Conservation (phyloP, 495 filamentous ascomycete genomes). For the Pyrenopolyporus hunteri region DNA sequence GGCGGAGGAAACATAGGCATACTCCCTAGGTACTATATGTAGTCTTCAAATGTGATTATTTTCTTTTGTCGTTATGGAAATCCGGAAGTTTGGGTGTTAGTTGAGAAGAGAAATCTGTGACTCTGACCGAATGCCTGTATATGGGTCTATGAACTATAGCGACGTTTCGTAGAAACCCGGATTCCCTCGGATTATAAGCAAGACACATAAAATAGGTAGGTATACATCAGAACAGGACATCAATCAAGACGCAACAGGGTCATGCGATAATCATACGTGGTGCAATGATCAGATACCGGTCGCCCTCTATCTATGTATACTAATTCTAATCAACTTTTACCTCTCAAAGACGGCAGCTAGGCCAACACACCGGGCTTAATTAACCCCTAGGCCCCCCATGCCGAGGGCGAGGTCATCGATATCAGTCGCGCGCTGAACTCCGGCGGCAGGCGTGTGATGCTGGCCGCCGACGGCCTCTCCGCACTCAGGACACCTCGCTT, state of each 20-base stretch:
- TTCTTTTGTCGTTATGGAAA: slow-evolving; percentile 24
- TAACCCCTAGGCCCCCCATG: slow-evolving; percentile 33
- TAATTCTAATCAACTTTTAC: too few relatives aligned
- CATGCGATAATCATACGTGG: slow-evolving; percentile 8
- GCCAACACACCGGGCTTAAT: slow-evolving; percentile 7
- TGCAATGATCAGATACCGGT: slow-evolving; percentile 1
- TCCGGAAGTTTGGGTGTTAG: not conserved
- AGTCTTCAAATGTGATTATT: slow-evolving; percentile 26
- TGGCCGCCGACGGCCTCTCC: slow-evolving; percentile 64
- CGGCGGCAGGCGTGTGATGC: slow-evolving; percentile 57
- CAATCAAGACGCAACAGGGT: not conserved
- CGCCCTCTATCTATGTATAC: not conserved
- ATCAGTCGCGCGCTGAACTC: slow-evolving; percentile 49
- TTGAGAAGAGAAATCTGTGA: not conserved
- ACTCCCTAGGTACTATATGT: slow-evolving; percentile 22
- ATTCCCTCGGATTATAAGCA: not conserved
- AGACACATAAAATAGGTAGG: slow-evolving; percentile 7
- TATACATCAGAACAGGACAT: not conserved
- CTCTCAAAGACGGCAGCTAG: not conserved
- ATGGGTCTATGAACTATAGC: not conserved
- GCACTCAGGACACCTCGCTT: slow-evolving; percentile 69
- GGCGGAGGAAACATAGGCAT: not conserved
- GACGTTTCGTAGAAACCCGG: not conserved
- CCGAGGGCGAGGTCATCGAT: slow-evolving; percentile 35
- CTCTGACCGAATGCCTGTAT: not conserved